Conservation (phyloP, 805 yeast genomes). For the Yueomyces sinensis region DNA sequence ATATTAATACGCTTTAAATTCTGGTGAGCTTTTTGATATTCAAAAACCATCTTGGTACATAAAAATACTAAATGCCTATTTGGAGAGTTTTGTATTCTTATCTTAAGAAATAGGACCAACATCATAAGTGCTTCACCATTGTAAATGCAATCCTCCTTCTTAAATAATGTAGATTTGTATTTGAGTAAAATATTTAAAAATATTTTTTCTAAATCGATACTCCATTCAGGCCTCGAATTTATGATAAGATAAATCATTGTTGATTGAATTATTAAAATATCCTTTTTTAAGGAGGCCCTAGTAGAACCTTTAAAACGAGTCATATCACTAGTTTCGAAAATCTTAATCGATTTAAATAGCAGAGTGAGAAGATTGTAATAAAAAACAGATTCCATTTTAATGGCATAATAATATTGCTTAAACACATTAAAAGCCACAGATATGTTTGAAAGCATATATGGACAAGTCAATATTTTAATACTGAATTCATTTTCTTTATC, state of each 20-base stretch:
- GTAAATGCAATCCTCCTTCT: not conserved
- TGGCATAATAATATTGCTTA: slow-evolving; percentile 1
- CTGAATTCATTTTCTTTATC: slow-evolving; percentile 4
- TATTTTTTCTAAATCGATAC: not conserved
- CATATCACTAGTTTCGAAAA: slow-evolving; percentile 4
- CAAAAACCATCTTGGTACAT: not conserved
- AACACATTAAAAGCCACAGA: slow-evolving; percentile 3
- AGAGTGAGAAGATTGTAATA: slow-evolving; percentile 15
- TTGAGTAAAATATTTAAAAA: not conserved
- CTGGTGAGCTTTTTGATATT: not conserved
- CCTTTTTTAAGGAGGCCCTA: slow-evolving; percentile 6
- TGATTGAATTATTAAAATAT: not conserved
- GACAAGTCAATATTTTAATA: slow-evolving; percentile 4
- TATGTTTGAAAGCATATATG: slow-evolving; percentile 9
- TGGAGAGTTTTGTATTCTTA: not conserved
- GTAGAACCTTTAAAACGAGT: not conserved
- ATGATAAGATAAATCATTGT: not conserved
- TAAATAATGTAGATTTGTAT: slow-evolving; percentile 1
- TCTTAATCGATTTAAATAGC: slow-evolving; percentile 15
- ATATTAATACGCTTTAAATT: not conserved
- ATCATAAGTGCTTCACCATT: not conserved
- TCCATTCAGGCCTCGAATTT: not conserved
- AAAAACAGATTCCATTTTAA: slow-evolving; percentile 6
- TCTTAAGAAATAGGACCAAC: not conserved
- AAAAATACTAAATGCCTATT: not conserved